Percentiles rank a stretch among this genome's conserved stretches.
These are phyloP conservation scores for Phytophthora europaea DNA, from an alignment of 352 stramenopile species.

Conservation along the genomic window DNA sequence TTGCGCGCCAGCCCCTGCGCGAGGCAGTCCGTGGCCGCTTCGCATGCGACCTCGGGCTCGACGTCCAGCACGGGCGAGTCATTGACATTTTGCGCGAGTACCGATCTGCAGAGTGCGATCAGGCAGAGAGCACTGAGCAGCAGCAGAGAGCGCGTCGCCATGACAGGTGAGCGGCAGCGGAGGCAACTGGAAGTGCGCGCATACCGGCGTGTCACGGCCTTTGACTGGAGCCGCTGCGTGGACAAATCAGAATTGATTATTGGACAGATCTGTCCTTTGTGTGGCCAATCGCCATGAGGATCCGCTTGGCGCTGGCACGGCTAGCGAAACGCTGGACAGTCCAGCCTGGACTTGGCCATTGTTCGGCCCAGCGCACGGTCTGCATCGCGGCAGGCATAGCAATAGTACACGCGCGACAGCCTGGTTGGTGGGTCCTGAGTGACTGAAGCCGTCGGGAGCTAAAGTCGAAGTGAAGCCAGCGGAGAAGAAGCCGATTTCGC, in stretches of 20 bases:
- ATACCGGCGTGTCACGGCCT: constrained; percentile 2
- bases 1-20: constrained; percentile 44
- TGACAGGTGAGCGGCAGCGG: constrained; percentile 2
- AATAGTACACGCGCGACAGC: too few species aligned
- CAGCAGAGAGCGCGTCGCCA: constrained; percentile 14
- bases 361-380: too few species aligned
- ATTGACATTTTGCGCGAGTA: constrained; percentile 38
- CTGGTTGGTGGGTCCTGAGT: background rate
- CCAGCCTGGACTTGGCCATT: too few species aligned
- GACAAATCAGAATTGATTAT: background rate
- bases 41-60: constrained; percentile 42
- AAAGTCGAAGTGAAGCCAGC: background rate
- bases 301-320: background rate
- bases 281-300: background rate
- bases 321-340: background rate
- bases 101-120: background rate
- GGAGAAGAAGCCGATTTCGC: background rate
- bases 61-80: constrained; percentile 45
- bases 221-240: constrained; percentile 19
- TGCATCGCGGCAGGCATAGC: too few species aligned
- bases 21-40: constrained; percentile 61
- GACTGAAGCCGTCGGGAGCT: background rate
- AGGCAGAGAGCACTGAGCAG: constrained; percentile 1
- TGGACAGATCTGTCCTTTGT: background rate
- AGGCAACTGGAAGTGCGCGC: constrained; percentile 19